Base-by-base conservation (phyloP, 2,329 filamentous ascomycete genomes). In the Scedosporium minutisporum region DNA sequence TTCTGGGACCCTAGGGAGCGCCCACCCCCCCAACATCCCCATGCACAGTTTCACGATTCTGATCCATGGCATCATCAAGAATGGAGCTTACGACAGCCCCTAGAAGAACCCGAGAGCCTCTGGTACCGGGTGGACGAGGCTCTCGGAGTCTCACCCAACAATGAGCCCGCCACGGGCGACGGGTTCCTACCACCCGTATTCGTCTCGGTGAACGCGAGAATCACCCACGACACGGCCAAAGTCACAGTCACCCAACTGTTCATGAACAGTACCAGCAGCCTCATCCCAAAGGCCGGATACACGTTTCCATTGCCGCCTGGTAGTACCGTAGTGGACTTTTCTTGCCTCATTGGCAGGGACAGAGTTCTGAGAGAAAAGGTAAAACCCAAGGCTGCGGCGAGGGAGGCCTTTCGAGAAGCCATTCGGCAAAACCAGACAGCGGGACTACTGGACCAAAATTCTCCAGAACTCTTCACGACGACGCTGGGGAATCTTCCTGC, bases 211-310 rank as follows among this genome's bases (percentile, higher is more conserved):
- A 9, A 33, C 7, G 29, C 29, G 29, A 33, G 29, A 6, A 33
- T 33, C 29, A 33, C 29, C 29, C 29, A 33, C 29, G 29, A 33
- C 29, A 33, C 29, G 3, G 29, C 29, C 29, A 9, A 33, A 9
- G 29, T 33, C 29, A 33, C 29, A 33, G 29, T 33, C 6, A 61
- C 73, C 69, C 42, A 46, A 46, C 1, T 7, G 18, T 46, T 46
- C 42, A 16, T 16, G 42, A 46, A 46, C 18, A 16, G 18, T 9
- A 46, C 42, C 14, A 7, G n/a, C 16, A 46, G 42, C 42, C 42
- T 16, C 42, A 16, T 46, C 18, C 16, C 42, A 16, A 16, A 18
- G 18, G 42, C 42, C 14, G 14, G 14, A 16, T 46, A 46, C 18
- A 46, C 42, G 16, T 46, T 46, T 46, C 42, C 42, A 9, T 18